phyloP scores from a whole-genome alignment of 208 protist genomes.

The Trypanosoma platydactyli region DNA sequence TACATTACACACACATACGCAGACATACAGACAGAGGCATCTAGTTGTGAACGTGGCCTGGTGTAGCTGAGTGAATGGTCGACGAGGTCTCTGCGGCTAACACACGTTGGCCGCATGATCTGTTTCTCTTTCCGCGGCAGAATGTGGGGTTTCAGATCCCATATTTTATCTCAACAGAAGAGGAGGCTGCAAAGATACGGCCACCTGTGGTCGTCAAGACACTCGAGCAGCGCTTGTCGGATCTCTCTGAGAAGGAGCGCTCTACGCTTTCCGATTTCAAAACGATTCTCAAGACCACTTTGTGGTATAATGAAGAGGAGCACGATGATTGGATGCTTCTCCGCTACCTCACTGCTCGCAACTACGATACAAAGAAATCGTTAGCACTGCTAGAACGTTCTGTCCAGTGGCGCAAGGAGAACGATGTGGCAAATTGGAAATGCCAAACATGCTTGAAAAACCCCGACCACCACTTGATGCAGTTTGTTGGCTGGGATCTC shows the following conservation, averaged over 20 bases:
- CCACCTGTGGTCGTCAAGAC: slow-evolving; percentile 78
- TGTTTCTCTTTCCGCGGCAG: slow-evolving; percentile 69
- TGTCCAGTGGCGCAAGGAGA: slow-evolving; percentile 69
- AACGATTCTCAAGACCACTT: slow-evolving; percentile 37
- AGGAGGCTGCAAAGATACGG: slow-evolving; percentile 57
- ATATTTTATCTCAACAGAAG: slow-evolving; percentile 62
- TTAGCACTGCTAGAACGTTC: slow-evolving; percentile 68
- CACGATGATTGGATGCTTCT: slow-evolving; percentile 65
- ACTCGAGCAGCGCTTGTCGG: slow-evolving; percentile 60
- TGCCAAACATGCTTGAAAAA: slow-evolving; percentile 63
- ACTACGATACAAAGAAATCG: slow-evolving; percentile 63
- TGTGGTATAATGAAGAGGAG: slow-evolving; percentile 60
- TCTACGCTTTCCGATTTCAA: slow-evolving; percentile 34
- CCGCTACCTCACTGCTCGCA: slow-evolving; percentile 73
- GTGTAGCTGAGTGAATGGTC: neutral
- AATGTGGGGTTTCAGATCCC: slow-evolving; percentile 82
- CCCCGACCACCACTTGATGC: slow-evolving; percentile 74
- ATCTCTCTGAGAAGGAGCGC: slow-evolving; percentile 51
- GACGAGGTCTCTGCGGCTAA: slow-evolving; percentile 20
- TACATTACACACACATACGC: too few species aligned
- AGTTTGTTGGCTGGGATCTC: slow-evolving; percentile 83
- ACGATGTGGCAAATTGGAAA: slow-evolving; percentile 44
- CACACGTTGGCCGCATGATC: slow-evolving; percentile 46
- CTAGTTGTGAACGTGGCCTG: too few species aligned
- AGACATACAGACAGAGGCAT: too few species aligned